A percentile compares a stretch with the other conserved stretches of the same genome.
These are phyloP conservation scores for Alternaria gansuensis DNA, from an alignment of 2,329 filamentous ascomycete genomes.

Conservation along the genomic window DNA sequence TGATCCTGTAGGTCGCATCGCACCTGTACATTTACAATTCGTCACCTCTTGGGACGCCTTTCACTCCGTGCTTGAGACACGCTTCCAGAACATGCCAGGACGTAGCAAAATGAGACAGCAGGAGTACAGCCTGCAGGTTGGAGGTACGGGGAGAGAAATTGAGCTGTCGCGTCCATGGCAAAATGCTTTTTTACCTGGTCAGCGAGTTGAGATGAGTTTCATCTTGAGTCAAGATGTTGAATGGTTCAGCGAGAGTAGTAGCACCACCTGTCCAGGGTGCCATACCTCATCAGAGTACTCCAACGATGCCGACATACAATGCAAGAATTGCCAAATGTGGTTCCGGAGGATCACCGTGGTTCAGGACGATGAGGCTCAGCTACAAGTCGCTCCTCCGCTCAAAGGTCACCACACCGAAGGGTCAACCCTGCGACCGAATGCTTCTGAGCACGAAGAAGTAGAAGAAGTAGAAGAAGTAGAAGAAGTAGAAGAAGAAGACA, in stretches of 20 bases:
- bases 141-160: neutral
- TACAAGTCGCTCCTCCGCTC: neutral
- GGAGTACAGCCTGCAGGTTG: neutral
- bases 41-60: neutral
- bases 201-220: neutral
- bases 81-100: neutral
- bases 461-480: neutral
- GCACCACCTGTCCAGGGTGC: neutral
- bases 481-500: neutral
- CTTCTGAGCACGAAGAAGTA: neutral
- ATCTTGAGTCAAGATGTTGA: neutral
- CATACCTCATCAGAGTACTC: fast-evolving
- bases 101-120: neutral
- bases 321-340: neutral
- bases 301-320: neutral
- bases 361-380: neutral
- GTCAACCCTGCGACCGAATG: fast-evolving
- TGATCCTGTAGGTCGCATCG: neutral
- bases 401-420: neutral
- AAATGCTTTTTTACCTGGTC: neutral
- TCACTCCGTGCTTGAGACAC: neutral
- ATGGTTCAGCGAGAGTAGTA: fast-evolving
- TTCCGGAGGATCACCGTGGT: neutral
- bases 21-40: neutral
- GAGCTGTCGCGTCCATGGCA: neutral